Evolutionary conservation across 768 basidiomycete species (phyloP).

Genomic region (Termitomyces sp.): DNA sequence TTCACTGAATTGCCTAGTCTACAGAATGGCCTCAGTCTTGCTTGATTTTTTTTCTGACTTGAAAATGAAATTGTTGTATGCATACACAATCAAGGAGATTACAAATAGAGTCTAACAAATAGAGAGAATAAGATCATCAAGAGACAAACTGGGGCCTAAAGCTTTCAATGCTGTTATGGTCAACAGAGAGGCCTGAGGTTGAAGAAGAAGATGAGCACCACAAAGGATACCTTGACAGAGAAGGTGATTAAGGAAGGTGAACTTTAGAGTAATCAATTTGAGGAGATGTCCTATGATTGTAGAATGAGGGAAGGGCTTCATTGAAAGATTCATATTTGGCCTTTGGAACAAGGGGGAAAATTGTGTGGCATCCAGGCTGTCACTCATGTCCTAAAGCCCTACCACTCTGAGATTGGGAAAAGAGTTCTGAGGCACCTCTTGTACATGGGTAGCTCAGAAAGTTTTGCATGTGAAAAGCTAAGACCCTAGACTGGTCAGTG

Average conservation of each 20-base stretch:
- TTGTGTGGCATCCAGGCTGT: not conserved
- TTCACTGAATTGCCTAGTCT: too few relatives aligned
- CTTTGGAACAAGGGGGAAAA: not conserved
- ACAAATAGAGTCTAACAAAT: not conserved
- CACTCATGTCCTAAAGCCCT: not conserved
- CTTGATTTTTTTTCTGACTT: too few relatives aligned
- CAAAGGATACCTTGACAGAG: too few relatives aligned
- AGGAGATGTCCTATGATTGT: not conserved
- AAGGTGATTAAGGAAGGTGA: not conserved
- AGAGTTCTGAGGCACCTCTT: not conserved
- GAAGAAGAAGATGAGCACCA: not conserved
- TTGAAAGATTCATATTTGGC: not conserved
- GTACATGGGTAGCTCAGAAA: not conserved
- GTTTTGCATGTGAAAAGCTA: not conserved
- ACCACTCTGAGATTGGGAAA: not conserved
- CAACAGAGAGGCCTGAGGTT: not conserved
- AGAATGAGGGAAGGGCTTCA: not conserved
- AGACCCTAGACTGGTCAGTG: not conserved
- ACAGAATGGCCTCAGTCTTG: too few relatives aligned
- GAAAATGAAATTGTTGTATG: not conserved
- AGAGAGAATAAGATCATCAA: not conserved
- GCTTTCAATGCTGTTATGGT: not conserved
- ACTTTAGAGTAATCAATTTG: not conserved
- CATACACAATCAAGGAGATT: not conserved
- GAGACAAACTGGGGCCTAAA: not conserved